Base-by-base conservation (phyloP, 1,284 basidiomycete species). In the Moesziomyces parantarcticus region DNA sequence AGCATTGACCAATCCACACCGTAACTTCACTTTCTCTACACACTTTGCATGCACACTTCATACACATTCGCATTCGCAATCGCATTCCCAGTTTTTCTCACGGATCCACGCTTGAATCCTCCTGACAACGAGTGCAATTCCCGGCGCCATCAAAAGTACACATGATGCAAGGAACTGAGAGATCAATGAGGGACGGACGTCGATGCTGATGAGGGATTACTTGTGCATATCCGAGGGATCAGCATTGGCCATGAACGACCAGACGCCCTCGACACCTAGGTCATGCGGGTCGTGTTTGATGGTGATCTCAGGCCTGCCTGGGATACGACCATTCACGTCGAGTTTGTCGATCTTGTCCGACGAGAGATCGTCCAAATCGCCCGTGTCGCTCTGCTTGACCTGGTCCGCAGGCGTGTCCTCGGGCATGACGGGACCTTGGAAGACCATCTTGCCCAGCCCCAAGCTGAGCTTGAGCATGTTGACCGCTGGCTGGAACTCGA, bases 391-490 rank as follows among this genome's bases (percentile, higher is more conserved):
- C 5, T 48, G 58, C 25, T 60, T 60, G 50, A 61, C 26, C 42
- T 61, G 39, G 1, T 61, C 54, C 14, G 20, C 25, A 2, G 64
- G 42, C 7, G 66, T 64, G 23, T 63, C 62, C 18, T 65, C 59
- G 5, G 67, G 41, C 50, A 73, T 62, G 0, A 66, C 56, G 4
- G 62, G 57, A 11, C 80, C 81, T 52, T 83, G 82, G 48, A 70
- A 71, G 21, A 77, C 79, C 64, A 78, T 74, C 65, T 74, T 76
- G 29, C 80, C 79, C 40, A 79, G 43, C 0, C 82, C 82, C 1
- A 83, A 53, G 21, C 71, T 66, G 20, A 83, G 58, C 60, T 83
- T 83, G 34, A 83, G 53, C 73, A 83, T 78, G 56, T 78, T 72
- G 29, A 75, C 68, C 7, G 75, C 69, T 0, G 82, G 82, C 11